Evolutionary conservation across 768 basidiomycete species (phyloP), one percentile per base, ranked within the genome.

Genomic region (Tubosaeta sp.): DNA sequence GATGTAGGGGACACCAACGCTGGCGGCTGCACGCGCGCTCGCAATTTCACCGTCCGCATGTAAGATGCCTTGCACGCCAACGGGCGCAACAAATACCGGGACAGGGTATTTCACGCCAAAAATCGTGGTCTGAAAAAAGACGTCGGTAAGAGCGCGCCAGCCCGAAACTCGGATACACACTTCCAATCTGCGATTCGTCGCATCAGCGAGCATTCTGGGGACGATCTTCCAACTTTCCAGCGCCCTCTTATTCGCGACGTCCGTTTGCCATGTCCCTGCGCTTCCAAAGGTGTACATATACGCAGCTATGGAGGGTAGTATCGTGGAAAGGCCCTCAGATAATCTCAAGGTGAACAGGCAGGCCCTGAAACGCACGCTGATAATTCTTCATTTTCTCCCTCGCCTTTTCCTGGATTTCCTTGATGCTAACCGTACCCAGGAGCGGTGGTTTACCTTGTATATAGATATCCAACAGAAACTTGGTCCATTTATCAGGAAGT

Each of bases 11-110:
- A 93, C 69, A 0, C 79, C 78, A 4, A 88, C 70, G 13, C 74
- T 79, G 8, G 68, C 73, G 0, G 82, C 88, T 1, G 87, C 88
- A 1, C 76, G 74, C 1, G 89, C 86, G 5, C 80, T 73, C 1
- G 82, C 87, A 21, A 87, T 67, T 60, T 94, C 92, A 1, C 76
- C 90, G 39, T 86, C 86, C 6, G 76, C 68, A 54, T 84, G 79
- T 55, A 89, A 76, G 52, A 88, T 82, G 8, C 81, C 84, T 59
- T 91, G 90, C 9, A 90, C 85, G 4, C 90, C 91, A 38, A 92
- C 80, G 7, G 90, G 83, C 1, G 84, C 86, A 34, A 90, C 61
- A 50, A 90, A 69, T 6, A 90, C 51, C 0, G 88, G 89, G 0
- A 77, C 68, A 2, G 79, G 67, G 52, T 85, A 73, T 48, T 73